Conservation (phyloP, 2,329 filamentous ascomycete genomes). For the Sphaerulina musiva region DNA sequence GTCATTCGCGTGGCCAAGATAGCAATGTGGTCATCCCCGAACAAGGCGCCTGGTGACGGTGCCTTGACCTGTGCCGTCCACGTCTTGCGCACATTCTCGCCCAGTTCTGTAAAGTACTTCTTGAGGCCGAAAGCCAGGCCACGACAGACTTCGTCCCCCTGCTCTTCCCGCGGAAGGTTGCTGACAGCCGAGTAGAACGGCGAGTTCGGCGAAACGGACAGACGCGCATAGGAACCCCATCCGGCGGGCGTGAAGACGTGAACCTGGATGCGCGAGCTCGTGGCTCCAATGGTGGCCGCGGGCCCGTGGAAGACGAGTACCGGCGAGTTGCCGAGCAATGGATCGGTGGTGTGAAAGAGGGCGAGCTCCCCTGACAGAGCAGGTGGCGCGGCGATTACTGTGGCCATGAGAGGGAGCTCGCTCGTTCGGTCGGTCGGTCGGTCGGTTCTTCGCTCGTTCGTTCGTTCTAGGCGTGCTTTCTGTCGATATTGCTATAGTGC, state of each 20-base stretch:
- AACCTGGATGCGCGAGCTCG: conserved; percentile 89
- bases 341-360: conserved; percentile 84
- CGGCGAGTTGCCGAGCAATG: conserved; percentile 70
- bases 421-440: conserved; percentile 4
- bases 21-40: conserved; percentile 87
- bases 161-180: conserved; percentile 83
- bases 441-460: neutral
- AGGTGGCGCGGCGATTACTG: conserved; percentile 68
- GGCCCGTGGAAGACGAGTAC: conserved; percentile 88
- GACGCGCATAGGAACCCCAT: conserved; percentile 79
- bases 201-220: conserved; percentile 89
- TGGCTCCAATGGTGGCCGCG: conserved; percentile 67
- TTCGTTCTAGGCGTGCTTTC: neutral
- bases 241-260: conserved; percentile 88
- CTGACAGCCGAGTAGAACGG: conserved; percentile 85
- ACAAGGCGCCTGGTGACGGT: conserved; percentile 59
- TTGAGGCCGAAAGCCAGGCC: conserved; percentile 85
- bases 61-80: conserved; percentile 52
- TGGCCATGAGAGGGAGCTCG: conserved; percentile 58
- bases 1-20: conserved; percentile 81
- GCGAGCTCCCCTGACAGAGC: conserved; percentile 72
- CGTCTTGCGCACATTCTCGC: conserved; percentile 65
- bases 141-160: conserved; percentile 88
- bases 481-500: conserved; percentile 9
- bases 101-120: conserved; percentile 89